These are phyloP conservation scores for Auxenochlorella protothecoides DNA, from an alignment of 139 green algal genomes.

Conservation along the genomic window DNA sequence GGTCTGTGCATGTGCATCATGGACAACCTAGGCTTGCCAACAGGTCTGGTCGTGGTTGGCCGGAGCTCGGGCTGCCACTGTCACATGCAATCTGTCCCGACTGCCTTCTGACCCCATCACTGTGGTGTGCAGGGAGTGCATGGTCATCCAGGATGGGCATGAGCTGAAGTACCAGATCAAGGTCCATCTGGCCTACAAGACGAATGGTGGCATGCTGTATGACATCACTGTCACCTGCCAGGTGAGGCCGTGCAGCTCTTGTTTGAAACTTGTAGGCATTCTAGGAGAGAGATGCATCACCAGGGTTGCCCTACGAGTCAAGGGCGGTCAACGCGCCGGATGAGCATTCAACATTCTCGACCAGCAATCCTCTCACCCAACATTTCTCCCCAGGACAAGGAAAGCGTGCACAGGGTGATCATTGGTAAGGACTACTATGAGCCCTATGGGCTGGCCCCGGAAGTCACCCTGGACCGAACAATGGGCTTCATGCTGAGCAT, in stretches of 20 bases:
- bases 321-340: no score
- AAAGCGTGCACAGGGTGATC: conserved; percentile 64
- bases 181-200: conserved; percentile 32
- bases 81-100: not conserved
- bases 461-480: conserved; percentile 25
- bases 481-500: conserved; percentile 50
- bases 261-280: no score
- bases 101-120: not conserved
- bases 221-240: conserved; percentile 47
- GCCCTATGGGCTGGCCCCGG: conserved; percentile 23
- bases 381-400: conserved; percentile 21
- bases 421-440: conserved; percentile 63
- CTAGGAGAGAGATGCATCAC: no score
- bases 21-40: no score
- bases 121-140: conserved; percentile 1
- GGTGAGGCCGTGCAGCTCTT: not conserved
- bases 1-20: not conserved
- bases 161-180: conserved; percentile 13
- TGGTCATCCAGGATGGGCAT: conserved; percentile 10
- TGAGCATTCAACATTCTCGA: no score
- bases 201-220: conserved; percentile 72
- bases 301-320: no score
- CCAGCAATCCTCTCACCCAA: no score
- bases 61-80: no score
- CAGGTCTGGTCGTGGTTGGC: no score